These are phyloP conservation scores for Xylaria polymorpha DNA, from an alignment of 2,329 filamentous ascomycete species.

Conservation along the genomic window DNA sequence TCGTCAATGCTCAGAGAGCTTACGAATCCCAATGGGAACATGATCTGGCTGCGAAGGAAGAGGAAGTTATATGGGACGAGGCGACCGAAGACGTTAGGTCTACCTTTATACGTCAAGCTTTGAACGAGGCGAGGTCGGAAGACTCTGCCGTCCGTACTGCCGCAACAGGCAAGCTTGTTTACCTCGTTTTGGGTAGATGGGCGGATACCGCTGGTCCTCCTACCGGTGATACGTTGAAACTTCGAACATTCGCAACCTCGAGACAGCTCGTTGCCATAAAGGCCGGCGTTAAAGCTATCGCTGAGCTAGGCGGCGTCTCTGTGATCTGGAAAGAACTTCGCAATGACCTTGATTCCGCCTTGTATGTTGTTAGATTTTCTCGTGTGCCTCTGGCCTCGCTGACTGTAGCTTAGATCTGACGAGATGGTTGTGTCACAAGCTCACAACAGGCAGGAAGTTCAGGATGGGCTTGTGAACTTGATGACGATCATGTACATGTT, in stretches of 20 bases:
- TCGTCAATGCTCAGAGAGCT: constrained; percentile 78
- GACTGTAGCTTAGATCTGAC: constrained; percentile 57
- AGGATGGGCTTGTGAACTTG: constrained; percentile 71
- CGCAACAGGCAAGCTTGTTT: constrained; percentile 68
- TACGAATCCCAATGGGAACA: constrained; percentile 82
- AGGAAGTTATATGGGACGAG: constrained; percentile 72
- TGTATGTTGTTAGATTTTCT: constrained; percentile 54
- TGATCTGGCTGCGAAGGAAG: constrained; percentile 56
- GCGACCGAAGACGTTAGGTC: constrained; percentile 66
- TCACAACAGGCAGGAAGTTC: constrained; percentile 61
- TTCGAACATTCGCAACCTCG: constrained; percentile 61
- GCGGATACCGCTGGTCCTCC: constrained; percentile 69
- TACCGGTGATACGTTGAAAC: constrained; percentile 57
- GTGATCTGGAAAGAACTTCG: constrained; percentile 64
- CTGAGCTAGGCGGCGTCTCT: constrained; percentile 62
- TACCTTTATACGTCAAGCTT: constrained; percentile 67
- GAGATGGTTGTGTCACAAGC: constrained; percentile 56
- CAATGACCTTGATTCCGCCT: constrained; percentile 63
- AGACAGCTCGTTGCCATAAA: constrained; percentile 70
- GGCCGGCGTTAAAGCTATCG: constrained; percentile 63
- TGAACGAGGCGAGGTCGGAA: constrained; percentile 58
- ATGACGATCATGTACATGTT: constrained; percentile 72
- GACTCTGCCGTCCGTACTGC: constrained; percentile 63
- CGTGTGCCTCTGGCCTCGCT: constrained; percentile 46
- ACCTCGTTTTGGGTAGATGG: constrained; percentile 77